Evolutionary conservation across 495 filamentous ascomycete species (phyloP), one percentile per base, ranked within the genome.

Genomic region (Achaetomiella virescens): DNA sequence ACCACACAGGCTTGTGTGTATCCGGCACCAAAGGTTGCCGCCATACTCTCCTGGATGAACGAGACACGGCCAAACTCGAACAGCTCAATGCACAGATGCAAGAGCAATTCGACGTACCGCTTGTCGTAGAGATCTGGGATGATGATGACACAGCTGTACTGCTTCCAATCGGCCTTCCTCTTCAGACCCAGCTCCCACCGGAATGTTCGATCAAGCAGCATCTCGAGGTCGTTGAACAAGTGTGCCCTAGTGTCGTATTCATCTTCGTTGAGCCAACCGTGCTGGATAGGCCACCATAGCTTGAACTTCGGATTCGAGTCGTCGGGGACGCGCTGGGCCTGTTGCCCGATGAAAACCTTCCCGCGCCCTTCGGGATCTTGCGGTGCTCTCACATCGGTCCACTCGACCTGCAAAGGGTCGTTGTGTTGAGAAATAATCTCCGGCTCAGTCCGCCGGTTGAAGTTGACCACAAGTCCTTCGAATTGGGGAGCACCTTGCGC

Each of bases 41-140:
- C 90, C 57, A 97, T 77, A 55, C 90, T 95, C 72, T 98, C 93
- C 60, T 98, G 93, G 45, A 97, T 91, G 61, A 98, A 93, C 66
- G 87, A 91, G 42, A 96, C 84, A 33, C 85, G 84, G 50, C 82
- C 84, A 63, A 98, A 95, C 24, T 88, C 84, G 64, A 96, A 90
- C 64, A 93, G 88, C 36, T 84, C 87, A 72, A 97, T 82, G 48
- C 93, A 78, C 61, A 93, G 84, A 41, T 95, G 87, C 37, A 98
- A 74, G 12, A 89, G 72, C 48, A 84, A 80, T n/a, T 84, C 86
- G 17, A 97, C 88, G 61, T 97, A 96, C 17, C 80, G 81, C 63
- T 93, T 91, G 68, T 98, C 93, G 70, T 97, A 98, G 1, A 98
- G 79, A 65, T 98, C 93, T 2, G 93, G 95, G 15, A 98, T 90